A percentile compares a stretch with the other conserved stretches of the same genome.
Evolutionary conservation across 2,329 filamentous ascomycete species (phyloP).

Genomic region (Ambrosiella xylebori): DNA sequence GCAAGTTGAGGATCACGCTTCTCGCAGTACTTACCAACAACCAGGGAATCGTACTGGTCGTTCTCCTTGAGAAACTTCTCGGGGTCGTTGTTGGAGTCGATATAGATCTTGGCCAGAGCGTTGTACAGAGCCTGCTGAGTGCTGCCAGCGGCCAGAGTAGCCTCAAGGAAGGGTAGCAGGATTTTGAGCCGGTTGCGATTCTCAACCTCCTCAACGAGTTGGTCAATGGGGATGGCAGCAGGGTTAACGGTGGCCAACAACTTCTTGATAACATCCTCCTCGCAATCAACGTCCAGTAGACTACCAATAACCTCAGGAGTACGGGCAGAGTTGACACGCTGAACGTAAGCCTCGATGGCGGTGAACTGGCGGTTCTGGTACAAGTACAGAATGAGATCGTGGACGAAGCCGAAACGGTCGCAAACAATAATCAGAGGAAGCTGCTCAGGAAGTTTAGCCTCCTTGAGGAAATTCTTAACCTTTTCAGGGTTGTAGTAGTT

Average conservation of each 20-base stretch:
- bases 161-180: slow-evolving; percentile 86
- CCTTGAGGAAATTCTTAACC: slow-evolving; percentile 98
- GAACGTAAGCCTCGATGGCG: slow-evolving; percentile 95
- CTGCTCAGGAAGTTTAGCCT: slow-evolving; percentile 80
- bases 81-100: slow-evolving; percentile 94
- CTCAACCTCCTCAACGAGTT: slow-evolving; percentile 90
- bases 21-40: slow-evolving; percentile 94
- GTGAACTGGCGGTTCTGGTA: slow-evolving; percentile 99
- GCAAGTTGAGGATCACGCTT: slow-evolving; percentile 94
- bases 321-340: slow-evolving; percentile 81
- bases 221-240: slow-evolving; percentile 75
- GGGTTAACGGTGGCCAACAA: slow-evolving; percentile 73
- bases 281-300: slow-evolving; percentile 88
- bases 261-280: slow-evolving; percentile 89
- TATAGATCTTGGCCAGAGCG: slow-evolving; percentile 96
- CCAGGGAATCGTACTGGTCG: slow-evolving; percentile 82
- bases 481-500: slow-evolving; percentile 82
- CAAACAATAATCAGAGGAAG: slow-evolving; percentile 95
- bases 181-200: slow-evolving; percentile 89
- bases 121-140: slow-evolving; percentile 96
- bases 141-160: slow-evolving; percentile 74
- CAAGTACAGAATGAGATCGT: slow-evolving; percentile 86
- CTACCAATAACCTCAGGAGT: slow-evolving; percentile 89
- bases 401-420: slow-evolving; percentile 97
- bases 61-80: slow-evolving; percentile 97